Evolutionary conservation across 768 basidiomycete genomes (phyloP).

Genomic region (Roridomyces roridus): DNA sequence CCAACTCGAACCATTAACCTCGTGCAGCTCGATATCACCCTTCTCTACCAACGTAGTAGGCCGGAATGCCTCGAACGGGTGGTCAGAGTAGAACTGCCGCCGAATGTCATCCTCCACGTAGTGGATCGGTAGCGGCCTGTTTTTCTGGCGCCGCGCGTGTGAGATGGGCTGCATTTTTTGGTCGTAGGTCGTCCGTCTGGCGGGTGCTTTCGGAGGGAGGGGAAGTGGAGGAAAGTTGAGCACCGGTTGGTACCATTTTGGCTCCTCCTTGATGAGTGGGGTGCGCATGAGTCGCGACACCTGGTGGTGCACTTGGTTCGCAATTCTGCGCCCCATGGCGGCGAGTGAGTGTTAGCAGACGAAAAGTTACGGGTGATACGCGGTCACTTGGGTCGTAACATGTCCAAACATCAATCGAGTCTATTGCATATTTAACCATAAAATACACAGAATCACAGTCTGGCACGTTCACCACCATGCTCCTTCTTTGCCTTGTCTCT

Average conservation of each 20-base stretch:
- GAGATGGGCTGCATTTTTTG: slow-evolving; percentile 31
- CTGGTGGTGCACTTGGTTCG: slow-evolving; percentile 88
- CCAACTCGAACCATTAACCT: slow-evolving; percentile 71
- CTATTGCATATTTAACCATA: not conserved
- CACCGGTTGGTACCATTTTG: slow-evolving; percentile 86
- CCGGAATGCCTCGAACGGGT: slow-evolving; percentile 94
- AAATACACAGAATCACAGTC: slow-evolving; percentile 1
- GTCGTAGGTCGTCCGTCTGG: slow-evolving; percentile 64
- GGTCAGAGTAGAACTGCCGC: slow-evolving; percentile 92
- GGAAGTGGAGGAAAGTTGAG: slow-evolving; percentile 88
- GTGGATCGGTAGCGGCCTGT: slow-evolving; percentile 62
- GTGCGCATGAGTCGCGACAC: slow-evolving; percentile 80
- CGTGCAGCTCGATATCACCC: slow-evolving; percentile 61
- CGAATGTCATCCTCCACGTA: slow-evolving; percentile 89
- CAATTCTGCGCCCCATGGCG: slow-evolving; percentile 78
- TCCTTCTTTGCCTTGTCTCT: slow-evolving; percentile 51
- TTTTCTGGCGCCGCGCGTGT: slow-evolving; percentile 40
- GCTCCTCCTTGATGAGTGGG: slow-evolving; percentile 65
- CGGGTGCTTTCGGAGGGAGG: slow-evolving; percentile 77
- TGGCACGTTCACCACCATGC: not conserved
- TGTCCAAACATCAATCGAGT: not conserved
- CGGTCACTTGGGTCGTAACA: not conserved
- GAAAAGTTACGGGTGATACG: slow-evolving; percentile 2
- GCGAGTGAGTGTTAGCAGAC: not conserved
- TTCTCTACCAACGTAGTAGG: slow-evolving; percentile 80